phyloP scores from a whole-genome alignment of 352 stramenopile species.

The Globisporangium polare region DNA sequence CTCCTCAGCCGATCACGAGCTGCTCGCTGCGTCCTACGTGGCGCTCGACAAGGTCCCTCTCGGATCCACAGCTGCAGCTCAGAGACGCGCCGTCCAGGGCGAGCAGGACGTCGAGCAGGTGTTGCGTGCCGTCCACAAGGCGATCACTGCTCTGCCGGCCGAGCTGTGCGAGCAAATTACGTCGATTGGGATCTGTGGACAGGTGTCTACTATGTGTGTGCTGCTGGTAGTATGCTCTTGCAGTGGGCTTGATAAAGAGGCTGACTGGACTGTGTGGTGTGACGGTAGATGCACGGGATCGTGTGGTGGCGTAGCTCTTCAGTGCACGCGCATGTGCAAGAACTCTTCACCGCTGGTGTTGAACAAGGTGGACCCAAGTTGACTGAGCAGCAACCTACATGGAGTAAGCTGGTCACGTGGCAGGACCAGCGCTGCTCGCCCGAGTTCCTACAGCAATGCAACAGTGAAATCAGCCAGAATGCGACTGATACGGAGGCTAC shows the following conservation, averaged over 20 bases:
- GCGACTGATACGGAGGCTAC: background rate
- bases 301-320: constrained; percentile 68
- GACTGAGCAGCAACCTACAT: constrained; percentile 21
- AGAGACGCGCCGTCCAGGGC: constrained; percentile 1
- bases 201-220: constrained; percentile 26
- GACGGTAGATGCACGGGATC: constrained; percentile 76
- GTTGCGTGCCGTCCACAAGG: constrained; percentile 36
- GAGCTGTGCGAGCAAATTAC: constrained; percentile 20
- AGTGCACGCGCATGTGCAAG: constrained; percentile 24
- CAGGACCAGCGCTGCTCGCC: constrained; percentile 71
- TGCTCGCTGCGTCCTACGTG: constrained; percentile 32
- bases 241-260: too few relatives aligned
- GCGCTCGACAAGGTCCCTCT: constrained; percentile 30
- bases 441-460: constrained; percentile 42
- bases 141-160: constrained; percentile 29
- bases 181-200: constrained; percentile 68
- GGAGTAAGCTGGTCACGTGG: constrained; percentile 74
- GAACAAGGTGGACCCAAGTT: background rate
- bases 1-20: constrained; percentile 11
- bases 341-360: constrained; percentile 19
- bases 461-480: constrained; percentile 4
- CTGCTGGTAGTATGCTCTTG: background rate
- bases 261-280: background rate
- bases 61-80: constrained; percentile 2
- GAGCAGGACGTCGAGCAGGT: constrained; percentile 51